Base-by-base conservation (phyloP, 306 rosid genomes). In the Pyrus pyrifolia region DNA sequence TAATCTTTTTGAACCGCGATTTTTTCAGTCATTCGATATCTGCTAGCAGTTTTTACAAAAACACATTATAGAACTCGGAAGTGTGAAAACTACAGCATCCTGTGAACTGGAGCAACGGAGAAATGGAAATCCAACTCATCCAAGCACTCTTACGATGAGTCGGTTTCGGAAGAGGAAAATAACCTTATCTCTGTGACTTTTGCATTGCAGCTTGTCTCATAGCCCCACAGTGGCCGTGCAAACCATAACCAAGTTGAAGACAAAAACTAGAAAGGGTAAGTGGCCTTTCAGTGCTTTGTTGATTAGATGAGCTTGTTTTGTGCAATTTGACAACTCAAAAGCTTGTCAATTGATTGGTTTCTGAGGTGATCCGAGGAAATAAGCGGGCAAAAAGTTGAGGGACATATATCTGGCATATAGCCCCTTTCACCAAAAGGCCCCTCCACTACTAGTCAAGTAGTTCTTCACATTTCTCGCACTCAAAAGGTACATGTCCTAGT, bases 121-220 rank as follows among this genome's bases (percentile, higher is more conserved):
- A 52, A 74, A 75, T 83, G 67, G 78, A 86, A 88, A 86, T 87
- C 91, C 62, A 85, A 71, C 69, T 86, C 83, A 81, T 82, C 81
- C 91, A 83, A 87, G 72, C 87, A 87, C 87, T 77, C 68, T 1
- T 80, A 46, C 70, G 88, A 83, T 90, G 85, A 90, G 71, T 77
- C 10, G 22, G 82, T 78, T 79, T 75, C 82, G 78, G 82, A 86
- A 82, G 66, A 75, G 69, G 27, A 81, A 89, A 67, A 83, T 45
- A 80, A 61, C 81, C 76, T 61, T 19, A 82, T 76, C 83, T 86
- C 85, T 76, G 66, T 86, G 83, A 70, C 65, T 45, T 35, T 68
- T 57, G 77, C 74, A 71, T 31, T 58, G 40, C n/a, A 70, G 67
- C 71, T 67, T 78, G 61, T 60, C 30, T 63, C 72, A 53, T 53